Base-by-base conservation (phyloP, 148 eudicot genomes). In the Cornus controversa region DNA sequence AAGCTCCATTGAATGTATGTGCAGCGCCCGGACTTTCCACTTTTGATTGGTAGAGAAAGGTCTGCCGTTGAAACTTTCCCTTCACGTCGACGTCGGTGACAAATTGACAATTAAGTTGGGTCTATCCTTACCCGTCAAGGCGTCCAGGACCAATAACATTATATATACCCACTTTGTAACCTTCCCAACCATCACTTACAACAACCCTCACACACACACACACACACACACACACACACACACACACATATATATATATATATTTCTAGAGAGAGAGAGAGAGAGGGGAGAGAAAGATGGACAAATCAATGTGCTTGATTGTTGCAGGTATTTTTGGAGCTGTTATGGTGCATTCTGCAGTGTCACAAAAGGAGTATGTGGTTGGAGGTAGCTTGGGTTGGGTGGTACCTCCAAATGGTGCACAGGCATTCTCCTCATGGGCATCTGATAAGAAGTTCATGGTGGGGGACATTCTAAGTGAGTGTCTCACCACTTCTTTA, bases 311-410 rank as follows among this genome's bases (percentile, higher is more conserved):
- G 76, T 58, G 50, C 16, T 22, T 34, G 29, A 67, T 58, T n/a
- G 76, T 60, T 40, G 15, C 34, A 2, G 67, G 28, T 31, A 13
- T 58, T 23, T 29, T 58, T 34, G 67, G 22, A 23, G 76, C 29
- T 0, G 67, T 60, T n/a, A 6, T 60, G 50, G 3, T 58, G 29
- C 67, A 73, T 4, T 58, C n/a, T 23, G 23, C 67, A 0, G 67
- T 7, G 7, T 67, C 76, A 60, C 76, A 60, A 34, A 60, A 53
- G 3, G 7, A 2, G 10, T 7, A 73, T 60, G 50, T 60, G 29
- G 53, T 73, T 18, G 76, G 76, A 36, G 76, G 23, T 67, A 73
- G 6, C 29, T 31, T 60, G 28, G 67, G 67, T 34, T 73, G 76
- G 76, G 6, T 4, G 1, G 8, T 73, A 31, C 67, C 76, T 60